Base-by-base conservation (phyloP, 78 protist genomes). In the Planoprotostelium fungivorum region DNA sequence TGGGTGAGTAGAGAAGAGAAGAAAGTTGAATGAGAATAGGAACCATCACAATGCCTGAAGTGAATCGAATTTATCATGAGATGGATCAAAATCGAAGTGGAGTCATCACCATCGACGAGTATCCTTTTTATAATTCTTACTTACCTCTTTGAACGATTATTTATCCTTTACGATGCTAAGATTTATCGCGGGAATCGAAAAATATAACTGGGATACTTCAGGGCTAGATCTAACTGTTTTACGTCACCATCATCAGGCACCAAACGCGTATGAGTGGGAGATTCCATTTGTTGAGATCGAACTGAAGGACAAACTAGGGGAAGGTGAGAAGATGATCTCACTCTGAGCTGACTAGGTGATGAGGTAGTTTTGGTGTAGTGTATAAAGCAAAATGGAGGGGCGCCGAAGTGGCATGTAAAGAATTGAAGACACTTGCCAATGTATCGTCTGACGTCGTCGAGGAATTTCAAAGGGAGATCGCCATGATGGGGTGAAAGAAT, bases 401-500 rank as follows among this genome's bases (percentile, higher is more conserved):
- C 16, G 73, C 73, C 16, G 73, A 51, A 16, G 73, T 51, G 16
- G 73, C 73, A 16, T 51, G 73, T 51, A 51, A 51, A 16, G 73
- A 51, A 51, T 51, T 51, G 73, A 51, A 51, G 16, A 51, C 73
- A 16, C 5, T 51, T 5, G 73, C 16, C 73, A 51, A 51, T 16
- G 73, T 51, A 51, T 51, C 73, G 16, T 5, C 73, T 5, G 73
- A 51, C 73, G 16, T 51, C 73, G 16, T 51, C 73, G 5, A 5
- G 73, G 73, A 51, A 16, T 51, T 51, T 51, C 73, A 51, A 16
- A 51, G 16, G 16, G 73, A 51, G 73, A 51, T 51, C 16, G 73
- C 73, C 73, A 51, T 51, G 73, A 51, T 51, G 73, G 73, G 73
- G n/a, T n/a, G n/a, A n/a, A n/a, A n/a, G n/a, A n/a, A n/a, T n/a